Base-by-base conservation (phyloP, 2,329 filamentous ascomycete genomes). In the Bipolaris oryzae region DNA sequence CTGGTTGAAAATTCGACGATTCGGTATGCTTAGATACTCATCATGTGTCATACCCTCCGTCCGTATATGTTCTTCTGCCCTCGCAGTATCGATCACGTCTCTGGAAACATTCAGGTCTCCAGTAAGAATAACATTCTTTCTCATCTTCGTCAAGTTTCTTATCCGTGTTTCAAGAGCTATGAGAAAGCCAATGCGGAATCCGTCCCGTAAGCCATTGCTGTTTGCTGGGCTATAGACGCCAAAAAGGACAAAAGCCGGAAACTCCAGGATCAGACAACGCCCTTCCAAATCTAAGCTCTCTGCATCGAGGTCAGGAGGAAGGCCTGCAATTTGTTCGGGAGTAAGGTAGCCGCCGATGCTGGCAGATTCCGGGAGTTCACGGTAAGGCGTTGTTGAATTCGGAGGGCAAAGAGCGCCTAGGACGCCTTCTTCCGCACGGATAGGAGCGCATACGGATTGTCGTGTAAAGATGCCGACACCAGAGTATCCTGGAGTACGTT, bases 391-490 rank as follows among this genome's bases (percentile, higher is more conserved):
- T 1, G 85, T 82, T 0, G 89, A 89, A 65, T 86, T 89, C 0
- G 92, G 90, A 5, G 89, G 85, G 42, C 85, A 88, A 13, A 97
- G 84, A 5, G 91, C 80, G 15, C 95, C 95, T 0, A 92, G 89
- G 51, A 99, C 82, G n/a, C 95, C 95, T 79, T 98, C 94, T 77
- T 99, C 95, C 3, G 93, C 94, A 58, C 89, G 87, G 23, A 97
- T 90, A 0, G 95, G 95, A 3, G 88, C 86, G 75, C 95, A 98
- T 34, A 85, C 88, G 3, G 89, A 84, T 72, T 90, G 95, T n/a
- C 92, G 86, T 1, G 93, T 97, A 77, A 97, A 99, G 34, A 99
- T 92, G 3, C 89, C 95, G 1, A 99, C 94, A 1, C 95, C 95
- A 23, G 94, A 96, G 74, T 98, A 99, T 21, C 95, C 92, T 96